These are phyloP conservation scores for Santalum album DNA, from an alignment of 164 flowering plant species.

Conservation along the genomic window DNA sequence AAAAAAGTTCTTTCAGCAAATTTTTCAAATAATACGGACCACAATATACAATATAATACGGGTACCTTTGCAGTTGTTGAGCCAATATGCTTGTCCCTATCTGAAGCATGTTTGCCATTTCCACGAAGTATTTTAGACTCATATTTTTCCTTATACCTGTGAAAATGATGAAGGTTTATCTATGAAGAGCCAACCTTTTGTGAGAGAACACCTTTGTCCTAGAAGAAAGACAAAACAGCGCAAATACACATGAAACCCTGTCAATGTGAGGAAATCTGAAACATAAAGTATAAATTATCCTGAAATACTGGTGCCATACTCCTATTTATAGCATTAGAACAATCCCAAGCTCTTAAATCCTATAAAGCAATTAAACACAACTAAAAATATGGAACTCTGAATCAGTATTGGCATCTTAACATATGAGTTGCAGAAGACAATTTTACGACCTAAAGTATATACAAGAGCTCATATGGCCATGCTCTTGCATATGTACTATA, in stretches of 20 bases:
- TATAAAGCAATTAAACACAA: neutral
- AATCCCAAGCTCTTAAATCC: too few relatives aligned
- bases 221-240: conserved; percentile 5
- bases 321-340: too few relatives aligned
- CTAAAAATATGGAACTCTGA: too few relatives aligned
- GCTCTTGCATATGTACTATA: conserved; percentile 43
- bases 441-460: conserved; percentile 72
- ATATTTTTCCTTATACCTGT: conserved; percentile 73
- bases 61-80: conserved; percentile 91
- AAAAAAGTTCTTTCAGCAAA: too few relatives aligned
- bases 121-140: conserved; percentile 77
- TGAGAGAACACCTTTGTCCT: conserved; percentile 92
- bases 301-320: neutral
- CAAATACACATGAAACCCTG: too few relatives aligned
- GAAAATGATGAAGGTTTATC: conserved; percentile 5
- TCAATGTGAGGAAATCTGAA: too few relatives aligned
- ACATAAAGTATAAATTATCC: conserved; percentile 2
- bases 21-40: too few relatives aligned
- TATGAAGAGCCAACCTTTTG: conserved; percentile 19
- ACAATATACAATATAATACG: too few relatives aligned
- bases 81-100: conserved; percentile 77
- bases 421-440: too few relatives aligned
- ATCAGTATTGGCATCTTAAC: too few relatives aligned
- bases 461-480: conserved; percentile 81
- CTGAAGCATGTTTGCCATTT: conserved; percentile 87